Evolutionary conservation across 768 basidiomycete genomes (phyloP).

Genomic region (Fomitopsis pulvina): DNA sequence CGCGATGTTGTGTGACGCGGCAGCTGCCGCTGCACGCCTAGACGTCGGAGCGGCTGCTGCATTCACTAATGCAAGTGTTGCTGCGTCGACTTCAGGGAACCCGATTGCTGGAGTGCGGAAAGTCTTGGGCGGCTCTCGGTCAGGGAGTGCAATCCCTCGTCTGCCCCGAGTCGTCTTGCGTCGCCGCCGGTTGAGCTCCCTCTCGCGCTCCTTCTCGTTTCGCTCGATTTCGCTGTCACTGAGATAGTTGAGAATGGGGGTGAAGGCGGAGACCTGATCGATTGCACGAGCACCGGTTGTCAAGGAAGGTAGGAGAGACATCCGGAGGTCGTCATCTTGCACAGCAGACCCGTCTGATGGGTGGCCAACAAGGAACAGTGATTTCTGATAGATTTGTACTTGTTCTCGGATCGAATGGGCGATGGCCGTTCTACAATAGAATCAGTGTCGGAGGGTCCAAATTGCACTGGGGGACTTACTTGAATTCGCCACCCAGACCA

Average conservation of each 20-base stretch:
- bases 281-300: slow-evolving; percentile 62
- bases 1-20: slow-evolving; percentile 78
- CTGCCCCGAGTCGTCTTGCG: slow-evolving; percentile 80
- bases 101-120: slow-evolving; percentile 86
- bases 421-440: slow-evolving; percentile 73
- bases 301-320: slow-evolving; percentile 83
- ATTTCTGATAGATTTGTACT: slow-evolving; percentile 86
- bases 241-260: slow-evolving; percentile 85
- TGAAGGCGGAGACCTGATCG: slow-evolving; percentile 75
- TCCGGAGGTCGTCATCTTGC: slow-evolving; percentile 86
- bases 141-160: slow-evolving; percentile 78
- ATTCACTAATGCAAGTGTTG: slow-evolving; percentile 58
- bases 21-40: slow-evolving; percentile 80
- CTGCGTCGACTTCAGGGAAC: slow-evolving; percentile 72
- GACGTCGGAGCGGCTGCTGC: slow-evolving; percentile 64
- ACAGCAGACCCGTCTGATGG: slow-evolving; percentile 72
- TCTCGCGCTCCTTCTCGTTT: slow-evolving; percentile 89
- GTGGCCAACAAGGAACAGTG: slow-evolving; percentile 85
- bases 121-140: slow-evolving; percentile 88
- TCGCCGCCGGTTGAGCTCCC: slow-evolving; percentile 80
- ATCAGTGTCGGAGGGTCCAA: neutral
- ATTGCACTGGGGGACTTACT: slow-evolving; percentile 38
- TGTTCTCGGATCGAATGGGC: slow-evolving; percentile 96
- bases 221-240: slow-evolving; percentile 85
- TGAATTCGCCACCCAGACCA: slow-evolving; percentile 89